Base-by-base conservation (phyloP, 2,329 filamentous ascomycete species). In the Aspergillus uvarum region DNA sequence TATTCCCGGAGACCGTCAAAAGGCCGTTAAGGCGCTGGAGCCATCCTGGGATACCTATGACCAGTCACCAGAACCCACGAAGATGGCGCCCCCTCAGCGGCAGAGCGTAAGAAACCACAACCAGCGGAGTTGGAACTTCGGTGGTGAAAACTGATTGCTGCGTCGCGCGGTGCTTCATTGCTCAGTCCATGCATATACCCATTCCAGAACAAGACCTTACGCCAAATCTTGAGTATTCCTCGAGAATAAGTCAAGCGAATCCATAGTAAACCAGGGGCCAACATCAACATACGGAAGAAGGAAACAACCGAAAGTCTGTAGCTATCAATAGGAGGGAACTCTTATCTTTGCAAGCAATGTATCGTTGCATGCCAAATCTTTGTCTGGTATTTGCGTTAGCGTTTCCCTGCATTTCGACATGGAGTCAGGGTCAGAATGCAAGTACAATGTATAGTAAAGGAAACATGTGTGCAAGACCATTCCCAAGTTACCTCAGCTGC, bases 1-100 rank as follows among this genome's bases (percentile, higher is more conserved):
- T 21, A 70, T 87, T 21, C 74, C 83, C 54, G 82, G 86, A 56
- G 85, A 87, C 63, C 85, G 85, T 65, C 82, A 85, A 74, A 91
- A 91, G 77, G 87, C 83, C 3, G 84, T 90, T 56, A 87, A 89
- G 76, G 88, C 86, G 81, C 89, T 92, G 86, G 85, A 89, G 68
- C 79, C 87, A 51, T 74, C 75, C n/a, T 83, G 81, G 82, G 77
- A 78, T 51, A 68, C 71, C 8, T 75, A 75, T 51, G 78, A 80
- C 52, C 69, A 73, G 32, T 70, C 72, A 19, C 72, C 76, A 5
- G 68, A 74, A 56, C 67, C 72, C 7, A 65, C 63, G 49, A 69
- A 72, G 54, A 67, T 63, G 47, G 64, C 68, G 2, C 67, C 68
- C 16, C 63, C 70, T 11, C 58, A 69, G n/a, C 65, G 70, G 62